phyloP scores from a whole-genome alignment of 306 rosid species.

The Lagenaria siceraria region DNA sequence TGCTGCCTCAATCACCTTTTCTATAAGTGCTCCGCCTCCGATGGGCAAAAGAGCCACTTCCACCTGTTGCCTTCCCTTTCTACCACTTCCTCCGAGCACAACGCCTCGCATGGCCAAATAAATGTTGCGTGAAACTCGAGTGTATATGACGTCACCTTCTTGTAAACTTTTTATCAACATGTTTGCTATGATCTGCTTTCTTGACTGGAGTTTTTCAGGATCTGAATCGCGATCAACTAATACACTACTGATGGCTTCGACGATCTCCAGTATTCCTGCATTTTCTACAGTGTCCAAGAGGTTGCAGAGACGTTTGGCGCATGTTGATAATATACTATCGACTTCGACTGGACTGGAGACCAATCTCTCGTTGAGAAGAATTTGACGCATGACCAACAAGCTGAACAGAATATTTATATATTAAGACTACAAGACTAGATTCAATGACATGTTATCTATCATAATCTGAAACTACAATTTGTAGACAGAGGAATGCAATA shows the following conservation, averaged over 20 bases:
- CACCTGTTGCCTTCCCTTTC: constrained; percentile 16
- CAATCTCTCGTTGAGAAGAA: constrained; percentile 15
- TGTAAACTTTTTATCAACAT: constrained; percentile 26
- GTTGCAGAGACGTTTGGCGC: constrained; percentile 9
- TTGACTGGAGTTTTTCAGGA: constrained; percentile 13
- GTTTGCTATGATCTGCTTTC: constrained; percentile 18
- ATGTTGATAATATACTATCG: constrained; percentile 9
- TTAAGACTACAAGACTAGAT: not conserved
- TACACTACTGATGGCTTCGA: constrained; percentile 8
- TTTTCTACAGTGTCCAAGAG: constrained; percentile 14
- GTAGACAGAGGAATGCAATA: not conserved
- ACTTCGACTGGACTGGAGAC: constrained; percentile 7
- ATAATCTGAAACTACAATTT: not conserved
- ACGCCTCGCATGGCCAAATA: constrained; percentile 21
- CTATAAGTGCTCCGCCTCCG: constrained; percentile 13
- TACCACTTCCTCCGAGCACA: constrained; percentile 21
- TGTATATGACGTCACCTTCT: constrained; percentile 12
- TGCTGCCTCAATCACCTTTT: constrained; percentile 13
- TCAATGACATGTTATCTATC: not conserved
- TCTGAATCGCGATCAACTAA: not conserved
- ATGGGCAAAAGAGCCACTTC: constrained; percentile 17
- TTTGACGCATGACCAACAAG: constrained; percentile 20
- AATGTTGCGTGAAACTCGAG: constrained; percentile 11
- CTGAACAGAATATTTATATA: constrained; percentile 1
- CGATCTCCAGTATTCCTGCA: constrained; percentile 14